These are phyloP conservation scores for Paramecium sonneborni DNA, from an alignment of 73 alveolate genomes.

Conservation along the genomic window DNA sequence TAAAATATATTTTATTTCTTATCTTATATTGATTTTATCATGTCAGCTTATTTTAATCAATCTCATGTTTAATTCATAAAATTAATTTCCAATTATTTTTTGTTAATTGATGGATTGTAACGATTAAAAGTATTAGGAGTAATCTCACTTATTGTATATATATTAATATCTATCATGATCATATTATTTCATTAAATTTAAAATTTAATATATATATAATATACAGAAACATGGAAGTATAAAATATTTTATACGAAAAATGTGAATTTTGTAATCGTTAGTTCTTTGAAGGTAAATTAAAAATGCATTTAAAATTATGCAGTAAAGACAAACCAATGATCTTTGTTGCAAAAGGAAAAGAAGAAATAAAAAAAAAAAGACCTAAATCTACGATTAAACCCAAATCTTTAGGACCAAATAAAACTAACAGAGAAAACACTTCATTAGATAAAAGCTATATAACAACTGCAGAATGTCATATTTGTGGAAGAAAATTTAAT, in stretches of 20 bases:
- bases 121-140: background rate
- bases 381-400: background rate
- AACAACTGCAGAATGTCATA: background rate
- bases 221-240: background rate
- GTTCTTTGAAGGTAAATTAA: constrained; percentile 43
- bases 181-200: background rate
- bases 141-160: background rate
- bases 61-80: background rate
- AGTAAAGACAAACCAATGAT: constrained; percentile 24
- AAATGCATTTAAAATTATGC: constrained; percentile 39
- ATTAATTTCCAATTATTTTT: background rate
- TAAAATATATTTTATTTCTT: background rate
- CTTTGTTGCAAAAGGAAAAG: background rate
- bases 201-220: background rate
- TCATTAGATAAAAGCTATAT: constrained; percentile 40
- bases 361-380: constrained; percentile 7
- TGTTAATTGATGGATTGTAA: background rate
- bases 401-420: background rate
- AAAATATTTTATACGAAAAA: background rate
- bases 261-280: constrained; percentile 1
- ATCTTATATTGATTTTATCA: background rate
- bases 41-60: background rate
- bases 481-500: constrained; percentile 33
- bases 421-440: constrained; percentile 13
- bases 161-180: background rate